Conservation (phyloP, 106 monocot genomes). For the Dendrobium catenatum region DNA sequence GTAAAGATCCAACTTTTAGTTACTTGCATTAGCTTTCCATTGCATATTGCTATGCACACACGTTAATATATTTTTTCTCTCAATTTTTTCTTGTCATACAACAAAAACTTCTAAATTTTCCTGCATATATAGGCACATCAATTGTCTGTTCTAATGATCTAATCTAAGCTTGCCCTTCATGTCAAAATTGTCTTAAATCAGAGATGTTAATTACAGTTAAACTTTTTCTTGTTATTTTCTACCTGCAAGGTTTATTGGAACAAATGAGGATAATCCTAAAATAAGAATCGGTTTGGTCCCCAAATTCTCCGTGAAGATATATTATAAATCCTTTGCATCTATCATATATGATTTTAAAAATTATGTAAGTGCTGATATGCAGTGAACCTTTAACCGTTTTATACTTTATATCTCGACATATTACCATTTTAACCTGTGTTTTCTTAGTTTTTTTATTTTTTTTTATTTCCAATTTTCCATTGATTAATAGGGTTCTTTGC, state of each 20-base stretch:
- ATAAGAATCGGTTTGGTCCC: neutral
- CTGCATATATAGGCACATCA: no score
- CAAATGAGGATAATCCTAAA: neutral
- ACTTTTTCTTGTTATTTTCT: neutral
- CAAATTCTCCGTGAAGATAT: neutral
- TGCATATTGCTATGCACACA: no score
- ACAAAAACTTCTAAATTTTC: no score
- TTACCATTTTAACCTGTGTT: neutral
- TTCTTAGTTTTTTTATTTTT: neutral
- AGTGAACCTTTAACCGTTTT: neutral
- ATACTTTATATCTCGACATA: neutral
- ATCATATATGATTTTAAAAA: neutral
- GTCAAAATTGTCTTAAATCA: neutral
- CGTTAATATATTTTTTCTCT: no score
- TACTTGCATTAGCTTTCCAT: no score
- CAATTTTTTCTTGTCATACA: no score
- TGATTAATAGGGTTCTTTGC: constrained; percentile 42
- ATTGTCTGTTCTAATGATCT: no score
- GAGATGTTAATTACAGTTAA: neutral
- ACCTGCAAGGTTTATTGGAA: neutral
- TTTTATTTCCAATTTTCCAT: neutral
- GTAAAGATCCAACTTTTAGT: no score
- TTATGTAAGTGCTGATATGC: neutral
- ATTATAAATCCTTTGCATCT: neutral
- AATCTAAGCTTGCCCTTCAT: no score